Base-by-base conservation (phyloP, 2,329 filamentous ascomycete species). In the Karstenula rhodostoma region DNA sequence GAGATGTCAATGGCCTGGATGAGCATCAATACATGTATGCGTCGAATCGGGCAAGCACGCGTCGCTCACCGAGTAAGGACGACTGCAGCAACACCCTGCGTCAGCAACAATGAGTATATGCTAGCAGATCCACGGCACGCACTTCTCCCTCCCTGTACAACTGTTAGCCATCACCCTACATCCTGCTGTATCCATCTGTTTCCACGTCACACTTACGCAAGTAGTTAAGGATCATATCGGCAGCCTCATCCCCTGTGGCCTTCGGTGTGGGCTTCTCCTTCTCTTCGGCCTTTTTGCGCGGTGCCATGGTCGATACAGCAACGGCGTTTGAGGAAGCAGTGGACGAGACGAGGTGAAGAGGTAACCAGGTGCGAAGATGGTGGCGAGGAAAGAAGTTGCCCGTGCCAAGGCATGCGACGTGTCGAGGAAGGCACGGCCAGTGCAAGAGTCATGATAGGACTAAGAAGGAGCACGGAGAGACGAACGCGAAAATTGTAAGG, bases 1-100 rank as follows among this genome's bases (percentile, higher is more conserved):
- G 85, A 87, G 44, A 89, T 79, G 50, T 89, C 87, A 48, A 82
- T 85, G 3, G 83, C 82, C 83, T 74, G 32, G 17, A 4, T 5
- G 23, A 13, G 8, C 23, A 42, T 68, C 23, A 65, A 58, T 57
- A 19, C n/a, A 27, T 10, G n/a, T 22, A 15, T 22, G 22, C 19
- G 19, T 9, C 35, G 15, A 7, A 22, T 25, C 8, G 7, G n/a
- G 46, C 25, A 42, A 19, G 44, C 4, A 35, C 15, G 27, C 25
- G 25, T 27, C 19, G 68, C 78, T 58, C 67, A 84, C 84, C 13
- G 84, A 86, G 68, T 85, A 86, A 3, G 84, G 84, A 62, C 84
- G 83, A 73, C 83, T 85, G 65, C 40, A 19, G 15, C 22, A 40
- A 17, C 19, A 40, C 10, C 22, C 19, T 12, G n/a, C 22, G 33